phyloP scores from a whole-genome alignment of 1,284 basidiomycete species.

The Tylopilus sp. region DNA sequence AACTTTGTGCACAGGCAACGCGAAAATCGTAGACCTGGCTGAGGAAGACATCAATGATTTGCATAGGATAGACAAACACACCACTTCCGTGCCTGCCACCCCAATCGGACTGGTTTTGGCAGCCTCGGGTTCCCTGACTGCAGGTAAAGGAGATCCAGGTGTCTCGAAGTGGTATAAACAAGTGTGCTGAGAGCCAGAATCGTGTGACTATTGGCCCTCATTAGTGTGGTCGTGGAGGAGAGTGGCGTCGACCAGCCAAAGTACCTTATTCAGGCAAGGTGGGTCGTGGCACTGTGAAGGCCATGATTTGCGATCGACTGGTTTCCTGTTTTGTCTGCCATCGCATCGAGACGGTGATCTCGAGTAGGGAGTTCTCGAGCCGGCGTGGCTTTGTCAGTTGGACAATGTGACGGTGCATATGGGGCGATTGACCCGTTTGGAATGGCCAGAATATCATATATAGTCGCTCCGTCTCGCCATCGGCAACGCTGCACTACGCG shows the following conservation, averaged over 20 bases:
- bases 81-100: constrained; percentile 63
- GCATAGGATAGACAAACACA: constrained; percentile 53
- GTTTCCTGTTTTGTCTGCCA: neutral
- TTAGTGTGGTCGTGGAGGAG: neutral
- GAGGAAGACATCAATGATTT: constrained; percentile 58
- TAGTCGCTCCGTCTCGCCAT: neutral
- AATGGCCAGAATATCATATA: constrained; percentile 2
- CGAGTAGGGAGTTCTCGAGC: neutral
- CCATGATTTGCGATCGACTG: neutral
- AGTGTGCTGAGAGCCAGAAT: neutral
- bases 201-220: neutral
- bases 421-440: constrained; percentile 7
- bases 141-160: constrained; percentile 27
- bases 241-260: neutral
- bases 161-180: neutral
- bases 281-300: constrained; percentile 4
- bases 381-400: neutral
- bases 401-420: neutral
- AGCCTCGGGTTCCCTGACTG: constrained; percentile 62
- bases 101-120: constrained; percentile 63
- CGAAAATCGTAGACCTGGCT: constrained; percentile 54
- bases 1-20: constrained; percentile 42
- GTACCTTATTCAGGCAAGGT: constrained; percentile 19
- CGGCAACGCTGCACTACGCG: neutral
- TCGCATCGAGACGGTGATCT: neutral